Evolutionary conservation across 805 yeast species (phyloP).

Genomic region (Soucietia sequanensis): DNA sequence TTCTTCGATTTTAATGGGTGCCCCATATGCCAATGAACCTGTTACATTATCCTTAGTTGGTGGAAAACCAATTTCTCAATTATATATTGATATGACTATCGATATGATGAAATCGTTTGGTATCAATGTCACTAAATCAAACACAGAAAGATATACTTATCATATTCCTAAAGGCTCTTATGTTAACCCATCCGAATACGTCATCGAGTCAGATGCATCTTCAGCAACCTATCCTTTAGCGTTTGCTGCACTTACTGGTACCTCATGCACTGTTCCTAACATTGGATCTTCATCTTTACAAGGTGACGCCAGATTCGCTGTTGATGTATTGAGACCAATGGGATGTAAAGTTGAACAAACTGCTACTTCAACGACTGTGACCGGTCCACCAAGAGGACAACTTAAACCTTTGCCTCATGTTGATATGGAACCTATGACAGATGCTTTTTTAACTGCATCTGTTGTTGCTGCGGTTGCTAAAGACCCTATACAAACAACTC

Average conservation of each 20-base stretch:
- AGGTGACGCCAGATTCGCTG: constrained; percentile 96
- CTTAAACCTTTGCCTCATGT: constrained; percentile 70
- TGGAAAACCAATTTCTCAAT: constrained; percentile 94
- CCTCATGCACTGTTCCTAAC: constrained; percentile 89
- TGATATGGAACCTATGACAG: constrained; percentile 99
- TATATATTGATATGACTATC: constrained; percentile 96
- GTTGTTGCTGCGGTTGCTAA: constrained; percentile 84
- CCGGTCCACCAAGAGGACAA: constrained; percentile 75
- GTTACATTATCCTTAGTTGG: constrained; percentile 88
- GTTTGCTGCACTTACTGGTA: constrained; percentile 93
- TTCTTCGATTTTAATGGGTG: constrained; percentile 93
- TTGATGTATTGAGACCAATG: constrained; percentile 90
- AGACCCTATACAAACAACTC: constrained; percentile 50
- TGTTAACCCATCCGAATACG: constrained; percentile 77
- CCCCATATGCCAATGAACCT: constrained; percentile 89
- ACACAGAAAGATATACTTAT: constrained; percentile 77
- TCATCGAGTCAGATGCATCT: constrained; percentile 94
- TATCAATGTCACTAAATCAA: constrained; percentile 65
- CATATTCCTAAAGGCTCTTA: constrained; percentile 85
- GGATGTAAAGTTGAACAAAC: constrained; percentile 89
- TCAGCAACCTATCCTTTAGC: constrained; percentile 98
- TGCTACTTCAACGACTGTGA: constrained; percentile 83
- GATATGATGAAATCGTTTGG: constrained; percentile 94
- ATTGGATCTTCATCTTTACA: constrained; percentile 90
- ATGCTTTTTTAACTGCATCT: constrained; percentile 94